Percentiles rank a stretch among this genome's conserved stretches.
Evolutionary conservation across 139 green algal genomes (phyloP).

Genomic region (Closterium sp.): DNA sequence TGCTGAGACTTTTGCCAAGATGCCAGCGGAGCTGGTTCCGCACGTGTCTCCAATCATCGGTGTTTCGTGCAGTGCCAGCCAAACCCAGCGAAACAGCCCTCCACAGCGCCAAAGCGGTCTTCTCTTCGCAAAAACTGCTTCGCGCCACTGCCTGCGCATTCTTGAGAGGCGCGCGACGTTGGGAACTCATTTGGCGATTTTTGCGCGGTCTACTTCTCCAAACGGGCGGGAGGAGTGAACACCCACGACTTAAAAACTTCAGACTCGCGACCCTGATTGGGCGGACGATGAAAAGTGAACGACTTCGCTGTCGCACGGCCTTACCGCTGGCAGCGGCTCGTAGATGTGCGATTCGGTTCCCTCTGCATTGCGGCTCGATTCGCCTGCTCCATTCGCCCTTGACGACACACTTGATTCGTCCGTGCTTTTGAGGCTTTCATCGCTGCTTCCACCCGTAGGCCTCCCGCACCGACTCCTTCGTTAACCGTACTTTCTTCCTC

Average conservation of each 20-base stretch:
- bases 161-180: background rate
- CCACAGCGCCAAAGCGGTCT: background rate
- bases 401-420: background rate
- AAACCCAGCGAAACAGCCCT: background rate
- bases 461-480: background rate
- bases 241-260: background rate
- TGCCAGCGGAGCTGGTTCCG: background rate
- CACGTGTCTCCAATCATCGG: background rate
- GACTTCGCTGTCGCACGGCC: background rate
- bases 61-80: background rate
- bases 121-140: background rate
- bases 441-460: background rate
- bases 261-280: background rate
- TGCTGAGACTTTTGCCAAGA: too few relatives aligned
- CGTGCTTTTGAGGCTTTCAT: background rate
- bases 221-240: background rate
- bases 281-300: background rate
- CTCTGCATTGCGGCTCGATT: background rate
- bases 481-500: background rate
- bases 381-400: background rate
- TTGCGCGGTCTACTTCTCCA: background rate
- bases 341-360: background rate
- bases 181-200: background rate
- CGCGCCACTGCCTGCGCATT: background rate
- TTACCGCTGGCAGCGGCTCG: background rate